phyloP scores from a whole-genome alignment of 2,329 filamentous ascomycete genomes.

The Epichloe sylvatica region DNA sequence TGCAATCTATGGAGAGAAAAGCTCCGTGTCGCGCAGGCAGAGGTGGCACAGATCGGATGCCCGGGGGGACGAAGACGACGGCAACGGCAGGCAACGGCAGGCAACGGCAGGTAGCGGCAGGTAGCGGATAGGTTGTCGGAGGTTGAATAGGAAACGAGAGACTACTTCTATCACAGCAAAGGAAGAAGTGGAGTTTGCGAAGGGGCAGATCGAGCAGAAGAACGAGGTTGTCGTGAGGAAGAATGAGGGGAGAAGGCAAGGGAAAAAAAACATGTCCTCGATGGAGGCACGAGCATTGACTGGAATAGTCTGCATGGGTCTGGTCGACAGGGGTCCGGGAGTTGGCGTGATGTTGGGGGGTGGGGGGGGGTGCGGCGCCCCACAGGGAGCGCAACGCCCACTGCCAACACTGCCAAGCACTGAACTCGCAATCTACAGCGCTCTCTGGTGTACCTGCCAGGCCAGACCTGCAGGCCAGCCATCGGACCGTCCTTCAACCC shows the following conservation, averaged over 20 bases:
- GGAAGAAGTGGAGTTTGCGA: neutral
- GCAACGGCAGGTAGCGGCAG: too few species aligned
- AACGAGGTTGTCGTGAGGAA: neutral
- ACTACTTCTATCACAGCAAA: conserved; percentile 3
- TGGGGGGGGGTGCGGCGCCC: neutral
- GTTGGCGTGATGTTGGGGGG: neutral
- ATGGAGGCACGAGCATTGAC: neutral
- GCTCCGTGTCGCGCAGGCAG: neutral
- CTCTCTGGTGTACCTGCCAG: neutral
- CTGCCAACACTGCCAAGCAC: neutral
- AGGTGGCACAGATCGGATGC: neutral
- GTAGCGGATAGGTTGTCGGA: neutral
- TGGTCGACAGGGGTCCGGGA: neutral
- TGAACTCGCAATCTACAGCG: neutral
- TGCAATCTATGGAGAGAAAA: neutral
- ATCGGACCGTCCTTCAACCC: too few species aligned
- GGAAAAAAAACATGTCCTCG: neutral
- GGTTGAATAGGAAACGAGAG: conserved; percentile 1
- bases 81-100: neutral
- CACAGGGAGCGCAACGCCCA: neutral
- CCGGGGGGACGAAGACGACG: neutral
- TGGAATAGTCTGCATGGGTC: neutral
- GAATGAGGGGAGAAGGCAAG: neutral
- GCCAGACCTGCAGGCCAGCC: too few species aligned
- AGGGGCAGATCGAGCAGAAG: neutral